Percentiles rank a stretch among this genome's conserved stretches.
phyloP scores from a whole-genome alignment of 2,329 filamentous ascomycete genomes.

The Xylariaceae sp. region DNA sequence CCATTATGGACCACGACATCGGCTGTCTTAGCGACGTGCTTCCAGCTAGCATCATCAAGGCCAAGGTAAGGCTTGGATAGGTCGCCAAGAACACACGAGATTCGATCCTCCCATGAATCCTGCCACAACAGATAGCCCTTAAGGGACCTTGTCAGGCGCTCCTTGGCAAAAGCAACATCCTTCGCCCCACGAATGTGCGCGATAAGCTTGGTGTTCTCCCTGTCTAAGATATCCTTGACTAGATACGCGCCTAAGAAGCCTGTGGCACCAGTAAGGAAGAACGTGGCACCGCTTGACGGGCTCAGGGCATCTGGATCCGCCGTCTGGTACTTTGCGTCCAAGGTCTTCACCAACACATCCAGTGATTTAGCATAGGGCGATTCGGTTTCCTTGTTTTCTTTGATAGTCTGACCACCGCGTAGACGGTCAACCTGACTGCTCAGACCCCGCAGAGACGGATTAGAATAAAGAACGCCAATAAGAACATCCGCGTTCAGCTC shows the following conservation, averaged over 20 bases:
- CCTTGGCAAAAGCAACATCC: slow-evolving; percentile 63
- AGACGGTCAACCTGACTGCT: slow-evolving; percentile 57
- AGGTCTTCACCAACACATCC: slow-evolving; percentile 51
- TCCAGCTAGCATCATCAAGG: slow-evolving; percentile 70
- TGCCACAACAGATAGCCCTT: slow-evolving; percentile 83
- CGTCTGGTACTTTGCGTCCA: slow-evolving; percentile 28
- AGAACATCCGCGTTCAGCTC: slow-evolving; percentile 58
- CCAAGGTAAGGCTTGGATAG: slow-evolving; percentile 76
- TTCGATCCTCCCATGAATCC: slow-evolving; percentile 67
- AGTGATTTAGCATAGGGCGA: slow-evolving; percentile 58
- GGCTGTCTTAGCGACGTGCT: slow-evolving; percentile 66
- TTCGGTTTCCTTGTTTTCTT: too few relatives aligned
- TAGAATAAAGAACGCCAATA: slow-evolving; percentile 73
- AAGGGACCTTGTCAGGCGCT: slow-evolving; percentile 71
- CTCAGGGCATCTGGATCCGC: slow-evolving; percentile 29
- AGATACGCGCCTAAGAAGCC: slow-evolving; percentile 89
- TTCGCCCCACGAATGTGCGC: slow-evolving; percentile 75
- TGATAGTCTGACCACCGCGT: too few relatives aligned
- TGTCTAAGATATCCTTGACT: slow-evolving; percentile 74
- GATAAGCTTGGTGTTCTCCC: slow-evolving; percentile 68
- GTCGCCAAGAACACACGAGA: slow-evolving; percentile 76
- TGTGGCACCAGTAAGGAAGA: slow-evolving; percentile 75
- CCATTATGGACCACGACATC: slow-evolving; percentile 86
- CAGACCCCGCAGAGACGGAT: slow-evolving; percentile 59
- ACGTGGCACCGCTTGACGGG: slow-evolving; percentile 51